phyloP scores from a whole-genome alignment of 169 alveolate genomes.

The Eimeria zaria region DNA sequence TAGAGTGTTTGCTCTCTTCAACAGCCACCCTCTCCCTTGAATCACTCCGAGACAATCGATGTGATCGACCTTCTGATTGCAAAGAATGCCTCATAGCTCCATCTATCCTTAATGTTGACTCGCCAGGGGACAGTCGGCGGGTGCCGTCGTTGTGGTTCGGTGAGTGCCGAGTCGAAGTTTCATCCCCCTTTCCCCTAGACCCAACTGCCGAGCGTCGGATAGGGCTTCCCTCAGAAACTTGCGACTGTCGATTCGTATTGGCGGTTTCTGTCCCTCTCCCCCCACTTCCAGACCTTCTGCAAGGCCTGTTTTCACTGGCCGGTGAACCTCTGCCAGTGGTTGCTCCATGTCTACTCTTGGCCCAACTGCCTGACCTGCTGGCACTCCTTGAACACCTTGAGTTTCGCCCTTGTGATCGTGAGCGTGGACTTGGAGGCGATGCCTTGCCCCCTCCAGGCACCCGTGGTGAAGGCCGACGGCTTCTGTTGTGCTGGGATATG shows the following conservation, averaged over 20 bases:
- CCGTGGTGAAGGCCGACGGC: slow-evolving; percentile 33
- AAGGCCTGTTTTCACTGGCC: background rate
- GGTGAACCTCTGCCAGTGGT: slow-evolving; percentile 38
- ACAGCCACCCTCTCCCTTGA: slow-evolving; percentile 7
- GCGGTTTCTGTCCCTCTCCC: background rate
- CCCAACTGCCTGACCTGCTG: slow-evolving; percentile 65
- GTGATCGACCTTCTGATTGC: background rate
- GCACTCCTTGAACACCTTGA: slow-evolving; percentile 56
- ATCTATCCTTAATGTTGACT: slow-evolving; percentile 27
- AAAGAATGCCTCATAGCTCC: slow-evolving; percentile 7
- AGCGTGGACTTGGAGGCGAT: background rate
- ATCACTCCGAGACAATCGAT: background rate
- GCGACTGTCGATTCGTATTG: slow-evolving; percentile 13
- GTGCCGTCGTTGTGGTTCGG: background rate
- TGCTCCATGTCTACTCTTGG: background rate
- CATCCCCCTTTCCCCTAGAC: background rate
- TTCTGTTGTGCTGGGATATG: slow-evolving; percentile 14
- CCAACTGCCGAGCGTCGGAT: background rate
- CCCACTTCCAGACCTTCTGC: slow-evolving; percentile 58
- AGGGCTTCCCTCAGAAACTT: background rate
- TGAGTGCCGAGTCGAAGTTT: slow-evolving; percentile 18
- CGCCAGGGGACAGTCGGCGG: slow-evolving; percentile 18
- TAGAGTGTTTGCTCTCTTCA: slow-evolving; percentile 3
- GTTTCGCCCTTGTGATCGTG: slow-evolving; percentile 30
- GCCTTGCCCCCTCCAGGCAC: background rate